Evolutionary conservation across 139 green algal genomes (phyloP).

Genomic region (Haematococcus sp.): DNA sequence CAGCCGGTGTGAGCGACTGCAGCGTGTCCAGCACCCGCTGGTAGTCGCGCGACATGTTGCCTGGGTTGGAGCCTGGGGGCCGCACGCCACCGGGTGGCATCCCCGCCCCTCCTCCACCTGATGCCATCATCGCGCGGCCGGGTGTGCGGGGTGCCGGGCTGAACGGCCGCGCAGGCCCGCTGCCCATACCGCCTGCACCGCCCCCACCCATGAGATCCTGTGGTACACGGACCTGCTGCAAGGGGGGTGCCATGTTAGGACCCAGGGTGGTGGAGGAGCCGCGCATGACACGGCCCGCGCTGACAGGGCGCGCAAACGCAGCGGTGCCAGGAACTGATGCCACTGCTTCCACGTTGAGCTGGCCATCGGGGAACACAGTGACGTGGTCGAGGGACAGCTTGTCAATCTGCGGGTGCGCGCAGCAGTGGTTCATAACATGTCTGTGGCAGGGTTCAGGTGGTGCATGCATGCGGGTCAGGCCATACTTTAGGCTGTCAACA

Average conservation of each 20-base stretch:
- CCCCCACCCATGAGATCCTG: too few species aligned
- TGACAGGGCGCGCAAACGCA: constrained; percentile 31
- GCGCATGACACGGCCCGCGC: constrained; percentile 9
- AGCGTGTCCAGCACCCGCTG: constrained; percentile 12
- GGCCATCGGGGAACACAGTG: constrained; percentile 79
- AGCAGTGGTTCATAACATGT: too few species aligned
- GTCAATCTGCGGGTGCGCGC: constrained; percentile 39
- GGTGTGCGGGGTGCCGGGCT: too few species aligned
- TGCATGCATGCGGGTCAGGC: too few species aligned
- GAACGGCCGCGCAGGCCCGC: too few species aligned
- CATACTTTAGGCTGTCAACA: too few species aligned
- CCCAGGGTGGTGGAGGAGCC: constrained; percentile 7
- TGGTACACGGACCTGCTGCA: not conserved
- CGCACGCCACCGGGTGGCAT: too few species aligned
- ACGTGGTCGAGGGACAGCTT: constrained; percentile 77
- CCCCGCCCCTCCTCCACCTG: too few species aligned
- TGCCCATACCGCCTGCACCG: too few species aligned
- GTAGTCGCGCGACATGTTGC: constrained; percentile 1
- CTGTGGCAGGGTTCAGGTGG: too few species aligned
- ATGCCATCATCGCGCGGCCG: too few species aligned
- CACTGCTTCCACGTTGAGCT: constrained; percentile 76
- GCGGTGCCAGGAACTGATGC: constrained; percentile 27
- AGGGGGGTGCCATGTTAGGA: constrained; percentile 6
- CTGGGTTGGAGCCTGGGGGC: too few species aligned
- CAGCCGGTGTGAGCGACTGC: constrained; percentile 7